Evolutionary conservation across 1,139 yeast species (phyloP).

Genomic region (Scheffersomyces cryptocercus): DNA sequence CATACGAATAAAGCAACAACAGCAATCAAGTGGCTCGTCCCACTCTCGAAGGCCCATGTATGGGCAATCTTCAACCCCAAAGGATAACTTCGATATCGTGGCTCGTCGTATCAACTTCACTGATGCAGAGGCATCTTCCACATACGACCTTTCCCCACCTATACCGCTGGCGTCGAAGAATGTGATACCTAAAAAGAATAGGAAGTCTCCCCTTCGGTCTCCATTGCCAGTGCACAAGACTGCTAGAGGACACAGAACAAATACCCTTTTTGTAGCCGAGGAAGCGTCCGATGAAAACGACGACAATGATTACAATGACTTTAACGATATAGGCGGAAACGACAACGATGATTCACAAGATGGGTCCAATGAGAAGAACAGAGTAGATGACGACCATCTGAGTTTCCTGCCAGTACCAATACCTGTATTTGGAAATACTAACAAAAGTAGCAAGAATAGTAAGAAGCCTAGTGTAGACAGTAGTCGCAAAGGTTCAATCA

Average conservation of each 20-base stretch:
- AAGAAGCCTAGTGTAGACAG: too few relatives aligned
- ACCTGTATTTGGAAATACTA: slow-evolving; percentile 15
- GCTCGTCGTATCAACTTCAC: slow-evolving; percentile 42
- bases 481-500: too few relatives aligned
- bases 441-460: slow-evolving; percentile 1
- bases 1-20: not conserved
- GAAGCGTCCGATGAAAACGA: not conserved
- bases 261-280: too few relatives aligned
- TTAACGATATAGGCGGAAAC: slow-evolving; percentile 3
- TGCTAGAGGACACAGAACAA: not conserved
- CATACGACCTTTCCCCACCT: slow-evolving; percentile 29
- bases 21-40: not conserved
- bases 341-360: slow-evolving; percentile 11
- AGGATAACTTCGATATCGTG: slow-evolving; percentile 21
- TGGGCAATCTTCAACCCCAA: slow-evolving; percentile 10
- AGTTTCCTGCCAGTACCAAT: slow-evolving; percentile 12
- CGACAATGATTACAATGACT: slow-evolving; percentile 7
- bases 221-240: slow-evolving; percentile 29
- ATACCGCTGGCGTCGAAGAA: slow-evolving; percentile 22
- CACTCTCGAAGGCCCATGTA: not conserved
- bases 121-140: slow-evolving; percentile 36
- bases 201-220: slow-evolving; percentile 35
- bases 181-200: slow-evolving; percentile 18
- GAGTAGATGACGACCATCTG: slow-evolving; percentile 6
- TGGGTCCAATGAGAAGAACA: slow-evolving; percentile 8